These are phyloP conservation scores for Cercophora samala DNA, from an alignment of 495 filamentous ascomycete genomes.

Conservation along the genomic window DNA sequence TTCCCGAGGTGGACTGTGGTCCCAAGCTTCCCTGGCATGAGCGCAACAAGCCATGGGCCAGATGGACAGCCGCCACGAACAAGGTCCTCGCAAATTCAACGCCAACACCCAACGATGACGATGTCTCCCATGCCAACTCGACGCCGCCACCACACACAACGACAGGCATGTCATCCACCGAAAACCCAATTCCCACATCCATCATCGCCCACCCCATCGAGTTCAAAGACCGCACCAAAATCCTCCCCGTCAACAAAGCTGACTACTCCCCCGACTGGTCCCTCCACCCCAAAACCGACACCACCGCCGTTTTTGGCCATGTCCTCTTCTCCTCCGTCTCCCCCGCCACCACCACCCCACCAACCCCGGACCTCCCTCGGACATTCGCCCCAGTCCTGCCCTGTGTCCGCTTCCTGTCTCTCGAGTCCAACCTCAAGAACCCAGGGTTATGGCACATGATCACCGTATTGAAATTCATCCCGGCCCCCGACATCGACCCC, in stretches of 20 bases:
- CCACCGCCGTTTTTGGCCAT: constrained; percentile 42
- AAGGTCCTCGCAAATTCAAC: too few relatives aligned
- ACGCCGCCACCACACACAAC: constrained; percentile 2
- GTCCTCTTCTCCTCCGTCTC: constrained; percentile 36
- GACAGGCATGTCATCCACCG: background rate
- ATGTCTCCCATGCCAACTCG: background rate
- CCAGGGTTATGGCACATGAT: constrained; percentile 27
- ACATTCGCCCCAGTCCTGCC: constrained; percentile 30
- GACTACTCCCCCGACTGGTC: constrained; percentile 29
- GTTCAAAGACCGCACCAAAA: background rate
- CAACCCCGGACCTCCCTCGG: constrained; percentile 17
- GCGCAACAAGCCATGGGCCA: constrained; percentile 39
- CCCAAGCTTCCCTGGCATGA: constrained; percentile 45
- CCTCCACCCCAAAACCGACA: constrained; percentile 25
- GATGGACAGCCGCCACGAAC: constrained; percentile 29
- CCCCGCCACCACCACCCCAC: background rate
- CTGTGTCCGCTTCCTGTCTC: constrained; percentile 19
- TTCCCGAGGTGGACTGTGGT: constrained; percentile 25
- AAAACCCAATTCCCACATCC: constrained; percentile 12
- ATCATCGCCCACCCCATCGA: constrained; percentile 20
- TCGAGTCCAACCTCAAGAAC: constrained; percentile 25
- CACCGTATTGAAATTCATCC: constrained; percentile 30
- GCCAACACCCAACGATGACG: background rate
- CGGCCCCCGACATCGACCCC: constrained; percentile 20
- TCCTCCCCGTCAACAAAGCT: background rate